Evolutionary conservation across 371 early-diverging fungal species (phyloP).

Genomic region (Blakeslea trispora): DNA sequence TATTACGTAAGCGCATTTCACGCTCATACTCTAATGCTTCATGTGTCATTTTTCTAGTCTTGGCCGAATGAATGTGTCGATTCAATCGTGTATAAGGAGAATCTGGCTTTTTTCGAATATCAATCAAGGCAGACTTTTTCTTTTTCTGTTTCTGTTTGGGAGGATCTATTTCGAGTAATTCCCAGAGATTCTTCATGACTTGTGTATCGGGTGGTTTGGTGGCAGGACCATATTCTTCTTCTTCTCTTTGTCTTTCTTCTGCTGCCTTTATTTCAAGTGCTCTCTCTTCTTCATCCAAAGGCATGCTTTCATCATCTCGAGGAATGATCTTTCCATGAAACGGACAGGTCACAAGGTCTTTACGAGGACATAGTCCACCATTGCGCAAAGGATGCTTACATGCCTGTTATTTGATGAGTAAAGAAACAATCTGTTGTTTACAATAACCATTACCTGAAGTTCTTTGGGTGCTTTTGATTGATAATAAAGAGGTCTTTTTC

Average conservation of each 20-base stretch:
- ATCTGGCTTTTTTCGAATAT: constrained; percentile 56
- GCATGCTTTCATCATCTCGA: constrained; percentile 60
- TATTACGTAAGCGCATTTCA: constrained; percentile 28
- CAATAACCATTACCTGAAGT: constrained; percentile 38
- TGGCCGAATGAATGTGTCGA: constrained; percentile 32
- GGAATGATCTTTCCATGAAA: constrained; percentile 73
- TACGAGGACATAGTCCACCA: constrained; percentile 69
- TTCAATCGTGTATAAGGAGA: constrained; percentile 45
- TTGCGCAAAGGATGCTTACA: constrained; percentile 69
- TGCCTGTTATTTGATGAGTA: constrained; percentile 28
- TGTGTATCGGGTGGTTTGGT: background rate
- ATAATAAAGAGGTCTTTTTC: constrained; percentile 56
- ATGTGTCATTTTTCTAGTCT: constrained; percentile 30
- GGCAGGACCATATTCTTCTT: constrained; percentile 2
- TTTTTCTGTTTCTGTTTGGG: constrained; percentile 49
- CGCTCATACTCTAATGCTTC: constrained; percentile 43
- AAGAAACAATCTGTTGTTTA: background rate
- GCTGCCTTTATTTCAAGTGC: background rate
- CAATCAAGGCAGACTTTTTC: constrained; percentile 40
- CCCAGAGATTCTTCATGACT: constrained; percentile 45
- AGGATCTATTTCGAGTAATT: constrained; percentile 59
- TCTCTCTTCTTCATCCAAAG: constrained; percentile 14
- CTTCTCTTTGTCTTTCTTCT: background rate
- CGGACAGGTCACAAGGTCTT: constrained; percentile 71
- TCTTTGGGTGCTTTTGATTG: constrained; percentile 38